These are phyloP conservation scores for Hansenula sp. DNA, from an alignment of 1,139 yeast genomes.

Conservation along the genomic window DNA sequence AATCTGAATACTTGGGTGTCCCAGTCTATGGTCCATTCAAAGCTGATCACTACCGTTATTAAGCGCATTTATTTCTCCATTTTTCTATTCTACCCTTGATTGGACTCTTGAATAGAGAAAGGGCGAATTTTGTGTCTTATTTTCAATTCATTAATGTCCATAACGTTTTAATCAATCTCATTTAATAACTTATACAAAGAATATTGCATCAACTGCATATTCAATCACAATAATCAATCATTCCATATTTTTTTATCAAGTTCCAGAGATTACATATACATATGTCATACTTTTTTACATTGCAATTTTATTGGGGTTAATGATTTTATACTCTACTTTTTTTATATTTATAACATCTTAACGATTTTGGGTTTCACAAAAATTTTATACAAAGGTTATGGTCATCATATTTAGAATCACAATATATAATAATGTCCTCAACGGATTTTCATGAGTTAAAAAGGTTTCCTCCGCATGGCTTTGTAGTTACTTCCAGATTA, in stretches of 20 bases:
- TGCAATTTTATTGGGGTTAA: too few species aligned
- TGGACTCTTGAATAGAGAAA: background rate
- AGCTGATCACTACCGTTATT: slow-evolving; percentile 98
- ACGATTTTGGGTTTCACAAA: background rate
- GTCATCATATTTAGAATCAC: background rate
- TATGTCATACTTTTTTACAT: background rate
- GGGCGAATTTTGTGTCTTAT: background rate
- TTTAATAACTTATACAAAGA: background rate
- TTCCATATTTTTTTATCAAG: background rate
- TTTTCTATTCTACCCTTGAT: background rate
- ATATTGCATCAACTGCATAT: slow-evolving; percentile 6
- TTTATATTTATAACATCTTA: background rate
- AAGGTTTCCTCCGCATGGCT: too few species aligned
- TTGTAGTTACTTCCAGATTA: too few species aligned
- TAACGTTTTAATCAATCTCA: background rate
- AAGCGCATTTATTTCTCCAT: slow-evolving; percentile 29
- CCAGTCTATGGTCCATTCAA: slow-evolving; percentile 97
- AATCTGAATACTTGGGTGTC: slow-evolving; percentile 94
- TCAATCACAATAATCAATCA: too few species aligned
- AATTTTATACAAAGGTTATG: background rate
- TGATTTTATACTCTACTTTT: background rate
- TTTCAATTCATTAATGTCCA: background rate
- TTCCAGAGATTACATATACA: too few species aligned
- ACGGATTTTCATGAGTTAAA: slow-evolving; percentile 10
- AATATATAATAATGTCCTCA: slow-evolving; percentile 10